Evolutionary conservation across 202 grass and related monocot genomes (phyloP).

Genomic region (Bolboschoenoplectus hybrid): DNA sequence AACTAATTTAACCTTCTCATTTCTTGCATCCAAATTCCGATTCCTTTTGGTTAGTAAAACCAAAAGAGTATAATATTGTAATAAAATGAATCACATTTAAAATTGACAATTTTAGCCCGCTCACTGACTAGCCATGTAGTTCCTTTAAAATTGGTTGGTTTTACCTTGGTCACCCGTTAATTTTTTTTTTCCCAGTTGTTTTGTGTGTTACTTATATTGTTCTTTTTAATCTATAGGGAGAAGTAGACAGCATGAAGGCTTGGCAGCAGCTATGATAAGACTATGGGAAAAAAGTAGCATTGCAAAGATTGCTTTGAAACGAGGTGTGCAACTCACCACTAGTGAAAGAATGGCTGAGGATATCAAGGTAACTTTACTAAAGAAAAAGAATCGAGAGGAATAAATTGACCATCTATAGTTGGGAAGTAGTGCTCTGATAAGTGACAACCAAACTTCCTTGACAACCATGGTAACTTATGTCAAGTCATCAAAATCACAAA

Average conservation of each 20-base stretch:
- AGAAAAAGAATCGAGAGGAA: slow-evolving; percentile 6
- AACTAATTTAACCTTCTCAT: background rate
- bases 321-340: slow-evolving; percentile 89
- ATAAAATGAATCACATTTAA: background rate
- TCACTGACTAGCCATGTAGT: background rate
- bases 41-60: background rate
- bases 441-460: background rate
- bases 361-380: slow-evolving; percentile 69
- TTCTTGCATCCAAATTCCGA: slow-evolving; percentile 8
- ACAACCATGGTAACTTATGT: slow-evolving; percentile 4
- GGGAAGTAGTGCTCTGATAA: background rate
- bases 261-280: slow-evolving; percentile 80
- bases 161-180: background rate
- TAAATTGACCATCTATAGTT: slow-evolving; percentile 8
- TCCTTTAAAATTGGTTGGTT: background rate
- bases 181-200: background rate
- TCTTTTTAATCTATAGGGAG: slow-evolving; percentile 55
- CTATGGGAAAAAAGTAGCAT: slow-evolving; percentile 96
- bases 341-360: slow-evolving; percentile 98
- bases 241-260: slow-evolving; percentile 86
- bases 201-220: slow-evolving; percentile 33
- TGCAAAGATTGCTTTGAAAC: slow-evolving; percentile 91
- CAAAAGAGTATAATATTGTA: background rate
- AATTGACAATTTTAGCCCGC: background rate
- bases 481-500: background rate